Evolutionary conservation across 768 basidiomycete genomes (phyloP).

Genomic region (Xanthoconium stramineum): DNA sequence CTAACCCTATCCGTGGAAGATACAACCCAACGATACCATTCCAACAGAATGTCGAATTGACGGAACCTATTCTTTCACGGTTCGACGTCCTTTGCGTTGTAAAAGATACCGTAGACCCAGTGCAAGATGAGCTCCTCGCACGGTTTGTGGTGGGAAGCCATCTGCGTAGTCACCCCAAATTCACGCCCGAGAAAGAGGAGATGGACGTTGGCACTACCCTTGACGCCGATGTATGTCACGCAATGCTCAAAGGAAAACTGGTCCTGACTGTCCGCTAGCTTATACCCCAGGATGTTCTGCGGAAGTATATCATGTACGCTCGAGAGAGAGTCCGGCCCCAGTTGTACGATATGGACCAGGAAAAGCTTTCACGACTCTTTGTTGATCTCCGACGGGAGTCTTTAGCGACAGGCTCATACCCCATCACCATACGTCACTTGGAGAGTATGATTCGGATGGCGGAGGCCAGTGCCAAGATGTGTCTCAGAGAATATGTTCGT

Average conservation of each 20-base stretch:
- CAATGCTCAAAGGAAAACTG: not conserved
- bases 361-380: slow-evolving; percentile 91
- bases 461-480: slow-evolving; percentile 98
- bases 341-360: slow-evolving; percentile 91
- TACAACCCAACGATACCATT: slow-evolving; percentile 99
- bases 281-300: slow-evolving; percentile 93
- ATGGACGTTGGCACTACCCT: slow-evolving; percentile 87
- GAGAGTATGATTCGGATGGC: slow-evolving; percentile 99
- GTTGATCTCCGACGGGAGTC: slow-evolving; percentile 95
- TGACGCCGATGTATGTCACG: slow-evolving; percentile 81
- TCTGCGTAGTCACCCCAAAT: slow-evolving; percentile 89
- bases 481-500: slow-evolving; percentile 92
- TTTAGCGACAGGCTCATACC: slow-evolving; percentile 95
- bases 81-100: slow-evolving; percentile 99
- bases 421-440: slow-evolving; percentile 95
- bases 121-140: slow-evolving; percentile 93
- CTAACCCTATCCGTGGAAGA: slow-evolving; percentile 94
- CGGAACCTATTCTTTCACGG: slow-evolving; percentile 95
- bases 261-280: slow-evolving; percentile 49
- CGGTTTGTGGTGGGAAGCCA: slow-evolving; percentile 98
- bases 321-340: slow-evolving; percentile 91
- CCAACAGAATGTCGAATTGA: slow-evolving; percentile 97
- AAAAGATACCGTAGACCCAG: slow-evolving; percentile 95
- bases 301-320: slow-evolving; percentile 99
- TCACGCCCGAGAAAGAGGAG: slow-evolving; percentile 83